Percentiles rank a stretch among this genome's conserved stretches.
phyloP scores from a whole-genome alignment of 2,329 filamentous ascomycete species.

The Venturia asperata region DNA sequence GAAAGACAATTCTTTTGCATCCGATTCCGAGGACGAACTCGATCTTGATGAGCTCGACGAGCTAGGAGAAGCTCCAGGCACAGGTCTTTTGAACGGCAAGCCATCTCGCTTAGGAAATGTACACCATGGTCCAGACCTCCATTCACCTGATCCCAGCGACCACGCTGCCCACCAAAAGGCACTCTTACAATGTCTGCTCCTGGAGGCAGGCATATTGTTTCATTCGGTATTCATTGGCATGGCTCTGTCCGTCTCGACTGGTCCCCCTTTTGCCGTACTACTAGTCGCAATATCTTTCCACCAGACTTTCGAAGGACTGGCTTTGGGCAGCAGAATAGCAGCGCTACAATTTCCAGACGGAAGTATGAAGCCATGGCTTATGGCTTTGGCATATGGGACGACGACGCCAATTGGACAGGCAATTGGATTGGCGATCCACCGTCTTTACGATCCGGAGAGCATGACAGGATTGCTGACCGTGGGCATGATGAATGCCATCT shows the following conservation, averaged over 20 bases:
- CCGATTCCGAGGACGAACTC: conserved; percentile 10
- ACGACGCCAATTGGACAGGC: conserved; percentile 74
- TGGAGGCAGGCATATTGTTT: conserved; percentile 78
- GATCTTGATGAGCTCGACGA: conserved; percentile 13
- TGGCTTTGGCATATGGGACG: conserved; percentile 68
- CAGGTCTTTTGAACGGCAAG: conserved; percentile 18
- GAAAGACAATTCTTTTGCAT: background rate
- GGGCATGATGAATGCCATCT: conserved; percentile 81
- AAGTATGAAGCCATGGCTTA: conserved; percentile 51
- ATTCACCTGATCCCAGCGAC: conserved; percentile 1
- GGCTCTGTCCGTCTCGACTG: conserved; percentile 74
- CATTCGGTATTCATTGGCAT: conserved; percentile 83
- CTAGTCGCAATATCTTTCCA: conserved; percentile 76
- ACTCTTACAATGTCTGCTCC: conserved; percentile 68
- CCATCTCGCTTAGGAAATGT: background rate
- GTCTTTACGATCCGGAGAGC: conserved; percentile 71
- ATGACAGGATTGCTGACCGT: conserved; percentile 72
- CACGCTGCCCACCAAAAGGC: conserved; percentile 52
- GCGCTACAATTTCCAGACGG: conserved; percentile 51
- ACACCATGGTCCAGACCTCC: background rate
- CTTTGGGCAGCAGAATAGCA: conserved; percentile 76
- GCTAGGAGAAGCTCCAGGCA: background rate
- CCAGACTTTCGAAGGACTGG: conserved; percentile 79
- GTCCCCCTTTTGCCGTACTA: conserved; percentile 71
- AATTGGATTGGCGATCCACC: conserved; percentile 70